phyloP scores from a whole-genome alignment of 768 basidiomycete genomes.

The Termitomyces sp. region DNA sequence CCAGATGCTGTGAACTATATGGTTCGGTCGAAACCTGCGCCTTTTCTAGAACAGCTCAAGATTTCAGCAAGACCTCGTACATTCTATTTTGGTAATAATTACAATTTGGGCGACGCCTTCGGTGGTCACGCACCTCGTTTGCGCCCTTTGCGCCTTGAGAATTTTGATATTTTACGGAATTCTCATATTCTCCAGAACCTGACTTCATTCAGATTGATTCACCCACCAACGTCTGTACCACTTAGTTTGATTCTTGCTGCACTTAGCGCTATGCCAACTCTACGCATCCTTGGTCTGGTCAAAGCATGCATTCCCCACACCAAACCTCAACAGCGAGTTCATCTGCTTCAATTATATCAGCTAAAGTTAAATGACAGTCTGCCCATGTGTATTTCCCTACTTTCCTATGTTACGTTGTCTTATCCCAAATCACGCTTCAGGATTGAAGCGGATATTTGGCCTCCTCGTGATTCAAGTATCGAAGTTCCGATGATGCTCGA shows the following conservation, averaged over 20 bases:
- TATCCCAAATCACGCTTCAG: not conserved
- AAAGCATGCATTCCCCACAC: not conserved
- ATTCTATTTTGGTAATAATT: not conserved
- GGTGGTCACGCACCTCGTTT: not conserved
- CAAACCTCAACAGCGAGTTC: not conserved
- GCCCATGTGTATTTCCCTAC: not conserved
- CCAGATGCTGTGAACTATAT: not conserved
- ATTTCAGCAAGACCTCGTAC: not conserved
- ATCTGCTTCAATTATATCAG: not conserved
- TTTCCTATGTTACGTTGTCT: not conserved
- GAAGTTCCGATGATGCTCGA: not conserved
- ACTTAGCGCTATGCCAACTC: not conserved
- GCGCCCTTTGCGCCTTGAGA: not conserved
- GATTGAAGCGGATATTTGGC: not conserved
- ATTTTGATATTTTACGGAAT: not conserved
- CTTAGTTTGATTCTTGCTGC: not conserved
- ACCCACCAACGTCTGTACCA: not conserved
- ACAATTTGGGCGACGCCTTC: not conserved
- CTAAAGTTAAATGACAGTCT: not conserved
- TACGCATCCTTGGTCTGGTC: not conserved
- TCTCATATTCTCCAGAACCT: not conserved
- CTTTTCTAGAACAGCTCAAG: not conserved
- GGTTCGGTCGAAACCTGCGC: not conserved
- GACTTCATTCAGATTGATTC: not conserved
- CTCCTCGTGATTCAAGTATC: not conserved